Base-by-base conservation (phyloP, 2,329 filamentous ascomycete genomes). In the Rhytidhysteron rufulum region DNA sequence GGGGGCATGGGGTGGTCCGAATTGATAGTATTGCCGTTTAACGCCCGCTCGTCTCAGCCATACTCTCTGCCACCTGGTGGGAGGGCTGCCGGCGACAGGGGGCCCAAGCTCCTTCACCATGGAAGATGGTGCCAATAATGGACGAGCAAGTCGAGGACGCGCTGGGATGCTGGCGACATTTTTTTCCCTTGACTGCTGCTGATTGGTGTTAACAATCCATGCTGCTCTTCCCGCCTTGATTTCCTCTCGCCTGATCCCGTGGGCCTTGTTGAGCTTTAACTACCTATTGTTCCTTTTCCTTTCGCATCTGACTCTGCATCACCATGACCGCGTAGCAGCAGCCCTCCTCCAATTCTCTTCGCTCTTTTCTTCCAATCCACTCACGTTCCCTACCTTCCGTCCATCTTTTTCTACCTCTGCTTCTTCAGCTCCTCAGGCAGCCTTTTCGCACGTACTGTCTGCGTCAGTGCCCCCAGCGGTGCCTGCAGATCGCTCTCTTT, bases 111-210 rank as follows among this genome's bases (percentile, higher is more conserved):
- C 19, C 24, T n/a, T 16, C 9, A 21, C 34, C 45, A n/a, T n/a
- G n/a, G n/a, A n/a, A n/a, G n/a, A n/a, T n/a, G n/a, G n/a, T n/a
- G n/a, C 44, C 50, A 51, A 49, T 54, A 53, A 47, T 27, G 49
- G 44, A 48, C 45, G 51, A 46, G 41, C 44, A 48, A 45, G 46
- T 51, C 47, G 54, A 51, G 57, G 58, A 51, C 37, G 37, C 43
- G 42, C 50, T 37, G 43, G 49, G 39, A 43, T 36, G 45, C 42
- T 48, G 45, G 38, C 42, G 48, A 45, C 42, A 40, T 31, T 39
- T 42, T 41, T 44, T 51, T 52, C n/a, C n/a, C n/a, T n/a, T n/a
- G n/a, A n/a, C n/a, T 53, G 52, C 55, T 48, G 47, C 39, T 43
- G 48, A 53, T 47, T 47, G 44, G 39, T 17, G 39, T 25, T 38